A percentile compares a stretch with the other conserved stretches of the same genome.
These are phyloP conservation scores for Solanum tarapatanum DNA, from an alignment of 257 asterid genomes.

Conservation along the genomic window DNA sequence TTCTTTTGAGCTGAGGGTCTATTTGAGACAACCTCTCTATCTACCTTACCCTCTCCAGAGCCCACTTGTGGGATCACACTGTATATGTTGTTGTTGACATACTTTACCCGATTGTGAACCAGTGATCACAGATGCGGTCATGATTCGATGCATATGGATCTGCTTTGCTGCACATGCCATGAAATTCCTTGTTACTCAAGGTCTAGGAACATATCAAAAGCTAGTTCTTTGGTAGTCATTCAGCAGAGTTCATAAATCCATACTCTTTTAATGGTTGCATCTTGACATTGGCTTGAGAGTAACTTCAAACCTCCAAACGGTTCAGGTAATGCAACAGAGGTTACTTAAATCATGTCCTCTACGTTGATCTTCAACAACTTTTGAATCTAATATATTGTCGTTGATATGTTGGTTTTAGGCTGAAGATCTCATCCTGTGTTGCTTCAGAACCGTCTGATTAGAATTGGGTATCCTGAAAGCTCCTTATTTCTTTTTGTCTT, in stretches of 20 bases:
- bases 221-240: slow-evolving; percentile 7
- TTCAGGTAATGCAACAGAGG: background rate
- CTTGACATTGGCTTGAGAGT: background rate
- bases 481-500: background rate
- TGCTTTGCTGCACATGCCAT: slow-evolving; percentile 41
- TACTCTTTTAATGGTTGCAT: background rate
- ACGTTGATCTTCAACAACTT: background rate
- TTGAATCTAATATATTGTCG: background rate
- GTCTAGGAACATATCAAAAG: slow-evolving; percentile 9
- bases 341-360: background rate
- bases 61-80: background rate
- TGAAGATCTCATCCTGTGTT: background rate
- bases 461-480: background rate
- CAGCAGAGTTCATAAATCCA: background rate
- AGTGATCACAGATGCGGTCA: slow-evolving; percentile 42
- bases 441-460: background rate
- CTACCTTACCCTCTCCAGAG: background rate
- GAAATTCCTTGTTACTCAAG: slow-evolving; percentile 35
- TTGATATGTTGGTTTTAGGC: background rate
- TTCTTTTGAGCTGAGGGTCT: background rate
- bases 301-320: background rate
- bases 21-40: background rate
- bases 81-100: background rate
- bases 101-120: slow-evolving; percentile 5
- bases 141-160: slow-evolving; percentile 44